phyloP scores from a whole-genome alignment of 352 stramenopile species.

The Phytopythium kandeliae region DNA sequence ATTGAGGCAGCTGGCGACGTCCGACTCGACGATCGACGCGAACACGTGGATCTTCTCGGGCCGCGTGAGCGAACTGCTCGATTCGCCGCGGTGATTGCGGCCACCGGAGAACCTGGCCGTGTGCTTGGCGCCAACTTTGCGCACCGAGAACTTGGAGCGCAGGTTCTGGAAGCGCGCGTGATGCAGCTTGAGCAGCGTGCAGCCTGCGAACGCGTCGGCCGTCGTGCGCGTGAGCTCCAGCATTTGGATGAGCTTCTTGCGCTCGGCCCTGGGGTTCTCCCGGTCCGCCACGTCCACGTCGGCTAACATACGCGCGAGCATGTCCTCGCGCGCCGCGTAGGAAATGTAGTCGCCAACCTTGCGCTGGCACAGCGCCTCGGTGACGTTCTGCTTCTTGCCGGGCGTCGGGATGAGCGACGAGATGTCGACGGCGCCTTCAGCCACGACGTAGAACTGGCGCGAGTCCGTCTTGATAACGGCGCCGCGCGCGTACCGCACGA shows the following conservation, averaged over 20 bases:
- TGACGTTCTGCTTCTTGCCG: constrained; percentile 41
- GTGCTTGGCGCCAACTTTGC: constrained; percentile 28
- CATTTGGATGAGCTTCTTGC: constrained; percentile 52
- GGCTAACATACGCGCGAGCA: constrained; percentile 38
- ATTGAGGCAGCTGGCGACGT: constrained; percentile 59
- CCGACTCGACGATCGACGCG: constrained; percentile 55
- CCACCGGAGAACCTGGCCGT: constrained; percentile 48
- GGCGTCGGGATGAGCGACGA: constrained; percentile 35
- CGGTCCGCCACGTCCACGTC: constrained; percentile 14
- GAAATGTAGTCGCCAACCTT: constrained; percentile 54
- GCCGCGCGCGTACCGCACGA: constrained; percentile 35
- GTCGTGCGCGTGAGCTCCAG: constrained; percentile 56
- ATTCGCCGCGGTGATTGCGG: constrained; percentile 8
- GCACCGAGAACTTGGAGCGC: constrained; percentile 16
- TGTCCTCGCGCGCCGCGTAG: constrained; percentile 39
- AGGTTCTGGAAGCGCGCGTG: constrained; percentile 47
- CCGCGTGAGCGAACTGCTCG: constrained; percentile 20
- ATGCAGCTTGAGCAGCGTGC: constrained; percentile 53
- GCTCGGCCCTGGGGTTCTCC: constrained; percentile 12
- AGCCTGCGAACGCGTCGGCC: constrained; percentile 42
- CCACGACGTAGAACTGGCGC: constrained; percentile 50
- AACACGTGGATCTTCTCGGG: constrained; percentile 63
- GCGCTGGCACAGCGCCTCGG: constrained; percentile 52
- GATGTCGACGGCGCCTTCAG: constrained; percentile 50
- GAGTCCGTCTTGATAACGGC: constrained; percentile 42